Evolutionary conservation across 352 stramenopile genomes (phyloP).

Genomic region (Globisporangium lucens): DNA sequence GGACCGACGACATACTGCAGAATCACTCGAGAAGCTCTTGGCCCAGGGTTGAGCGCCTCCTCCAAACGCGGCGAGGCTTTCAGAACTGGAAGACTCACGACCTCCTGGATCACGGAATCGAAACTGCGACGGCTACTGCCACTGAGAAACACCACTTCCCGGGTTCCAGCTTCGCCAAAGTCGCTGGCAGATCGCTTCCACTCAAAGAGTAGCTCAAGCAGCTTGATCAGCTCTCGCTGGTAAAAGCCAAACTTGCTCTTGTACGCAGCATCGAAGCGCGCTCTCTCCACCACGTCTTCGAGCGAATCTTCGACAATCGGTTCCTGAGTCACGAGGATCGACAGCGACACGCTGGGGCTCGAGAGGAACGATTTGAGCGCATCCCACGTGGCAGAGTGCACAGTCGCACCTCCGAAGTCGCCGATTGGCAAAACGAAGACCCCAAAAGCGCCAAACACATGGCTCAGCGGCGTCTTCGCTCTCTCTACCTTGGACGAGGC

Average conservation of each 20-base stretch:
- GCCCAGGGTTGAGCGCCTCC: background rate
- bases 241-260: slow-evolving; percentile 45
- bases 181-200: slow-evolving; percentile 29
- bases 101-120: slow-evolving; percentile 36
- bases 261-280: slow-evolving; percentile 28
- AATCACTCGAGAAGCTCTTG: slow-evolving; percentile 14
- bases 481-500: background rate
- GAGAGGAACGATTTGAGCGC: slow-evolving; percentile 31
- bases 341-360: slow-evolving; percentile 26
- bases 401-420: slow-evolving; percentile 13
- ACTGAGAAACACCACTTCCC: slow-evolving; percentile 34
- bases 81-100: background rate
- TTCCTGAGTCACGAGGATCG: slow-evolving; percentile 37
- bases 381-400: slow-evolving; percentile 27
- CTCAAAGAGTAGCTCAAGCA: slow-evolving; percentile 38
- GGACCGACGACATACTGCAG: slow-evolving; percentile 31
- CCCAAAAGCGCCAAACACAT: slow-evolving; percentile 41
- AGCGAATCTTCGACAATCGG: slow-evolving; percentile 47
- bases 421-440: slow-evolving; percentile 45
- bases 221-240: slow-evolving; percentile 26
- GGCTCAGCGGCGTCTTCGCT: slow-evolving; percentile 25
- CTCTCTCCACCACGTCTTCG: slow-evolving; percentile 44
- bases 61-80: background rate
- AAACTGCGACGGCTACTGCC: slow-evolving; percentile 33
- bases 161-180: slow-evolving; percentile 2